Evolutionary conservation across 768 basidiomycete genomes (phyloP).

Genomic region (Dioszegia crocea): DNA sequence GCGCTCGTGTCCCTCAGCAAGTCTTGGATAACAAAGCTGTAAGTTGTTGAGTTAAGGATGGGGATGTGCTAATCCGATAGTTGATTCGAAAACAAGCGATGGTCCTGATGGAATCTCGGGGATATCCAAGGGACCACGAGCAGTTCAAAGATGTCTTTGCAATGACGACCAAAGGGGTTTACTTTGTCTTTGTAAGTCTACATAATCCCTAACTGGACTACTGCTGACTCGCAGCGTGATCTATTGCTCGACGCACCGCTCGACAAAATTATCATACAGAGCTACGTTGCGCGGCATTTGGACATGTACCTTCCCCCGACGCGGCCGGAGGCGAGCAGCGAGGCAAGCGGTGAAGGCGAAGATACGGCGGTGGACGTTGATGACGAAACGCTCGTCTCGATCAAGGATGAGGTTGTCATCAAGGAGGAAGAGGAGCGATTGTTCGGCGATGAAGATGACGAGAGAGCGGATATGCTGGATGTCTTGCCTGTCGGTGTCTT

Average conservation of each 20-base stretch:
- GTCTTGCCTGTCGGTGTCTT: background rate
- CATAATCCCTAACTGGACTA: background rate
- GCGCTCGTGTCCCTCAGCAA: constrained; percentile 30
- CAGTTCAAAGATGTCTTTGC: constrained; percentile 46
- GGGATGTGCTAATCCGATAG: constrained; percentile 17
- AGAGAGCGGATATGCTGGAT: background rate
- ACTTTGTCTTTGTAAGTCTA: constrained; percentile 43
- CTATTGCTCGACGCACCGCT: constrained; percentile 15
- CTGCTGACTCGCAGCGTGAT: constrained; percentile 23
- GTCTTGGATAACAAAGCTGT: constrained; percentile 44
- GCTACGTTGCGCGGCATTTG: constrained; percentile 25
- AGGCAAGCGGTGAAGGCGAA: background rate
- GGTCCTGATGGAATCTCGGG: constrained; percentile 29
- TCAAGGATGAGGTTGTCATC: background rate
- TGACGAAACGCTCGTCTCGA: background rate
- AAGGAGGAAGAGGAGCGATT: constrained; percentile 7
- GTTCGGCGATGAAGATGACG: background rate
- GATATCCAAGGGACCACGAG: constrained; percentile 29
- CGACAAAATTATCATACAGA: constrained; percentile 24
- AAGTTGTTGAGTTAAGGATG: constrained; percentile 5
- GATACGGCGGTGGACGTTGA: background rate
- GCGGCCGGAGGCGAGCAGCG: background rate
- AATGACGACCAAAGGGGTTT: constrained; percentile 40
- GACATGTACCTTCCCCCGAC: constrained; percentile 38
- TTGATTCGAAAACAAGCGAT: constrained; percentile 43